Base-by-base conservation (phyloP, 441 rosid species). In the Euphorbia schlechtendalii region DNA sequence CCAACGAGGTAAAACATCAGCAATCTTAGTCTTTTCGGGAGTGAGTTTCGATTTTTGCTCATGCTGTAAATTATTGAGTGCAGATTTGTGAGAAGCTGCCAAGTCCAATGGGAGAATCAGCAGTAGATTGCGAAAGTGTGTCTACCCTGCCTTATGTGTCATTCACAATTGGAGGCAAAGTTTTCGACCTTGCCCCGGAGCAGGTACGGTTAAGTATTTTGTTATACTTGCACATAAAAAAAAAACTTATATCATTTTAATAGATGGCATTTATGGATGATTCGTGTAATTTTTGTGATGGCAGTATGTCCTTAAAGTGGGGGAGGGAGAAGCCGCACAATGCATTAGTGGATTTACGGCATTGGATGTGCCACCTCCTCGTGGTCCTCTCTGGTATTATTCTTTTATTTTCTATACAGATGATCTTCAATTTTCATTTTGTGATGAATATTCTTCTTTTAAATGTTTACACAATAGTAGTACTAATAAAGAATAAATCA, bases 291-390 rank as follows among this genome's bases (percentile, higher is more conserved):
- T 60, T 14, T 21, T n/a, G 55, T 69, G 65, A 17, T 76, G 65
- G 72, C 28, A 90, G 95, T 90, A 86, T 60, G 72, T 86, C 74
- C 80, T 87, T 59, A 83, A 88, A 80, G 86, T 90, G 27, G 92
- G 89, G 0, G 90, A 81, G 61, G 95, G 92, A 65, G 83, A 72
- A 45, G 81, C 48, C 17, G 89, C 89, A 45, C 90, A 86, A 63
- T 90, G 97, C 84, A 74, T 87, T 34, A 90, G 95, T 36, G 97
- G 97, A 54, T 90, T 87, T 69, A 81, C 82, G 25, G 97, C 95
- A 30, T 24, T 90, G 61, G 97, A 87, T 71, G 80, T 86, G 25
- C 76, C 92, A 6, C 90, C 97, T 32, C 97, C 95, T 59, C 89
- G 86, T 27, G 97, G 92, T 66, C 95, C 95, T 69, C 96, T 90